Evolutionary conservation across 305 asterid species (phyloP), one percentile per base, ranked within the genome.

Genomic region (Fraxinus ornus): DNA sequence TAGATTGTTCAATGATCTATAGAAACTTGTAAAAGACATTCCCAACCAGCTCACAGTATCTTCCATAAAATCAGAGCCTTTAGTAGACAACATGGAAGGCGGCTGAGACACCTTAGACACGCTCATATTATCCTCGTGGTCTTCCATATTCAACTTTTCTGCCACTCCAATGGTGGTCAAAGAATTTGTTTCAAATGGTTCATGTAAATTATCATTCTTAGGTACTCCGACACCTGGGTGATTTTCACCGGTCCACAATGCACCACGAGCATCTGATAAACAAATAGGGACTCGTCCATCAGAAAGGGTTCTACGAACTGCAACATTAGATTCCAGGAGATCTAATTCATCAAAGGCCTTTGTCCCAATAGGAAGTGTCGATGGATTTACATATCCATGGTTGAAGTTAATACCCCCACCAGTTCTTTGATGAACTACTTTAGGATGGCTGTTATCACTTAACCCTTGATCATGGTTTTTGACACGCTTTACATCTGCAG

Each of bases 211-310:
- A 39, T 60, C 83, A 80, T 90, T 91, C 88, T 88, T 77, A 1
- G 87, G 78, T 75, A 85, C 82, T 62, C 86, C 88, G 26, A 35
- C 47, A 82, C 68, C 78, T 19, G 94, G 87, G 44, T 84, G 84
- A 84, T 85, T 91, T 91, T 92, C 92, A 36, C 99, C 97, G 13
- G 93, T 94, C 98, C 98, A 96, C 8, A 94, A 97, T 64, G 98
- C 98, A 89, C 94, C 95, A 75, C 93, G 93, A 70, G 98, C 91
- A 79, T 91, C 93, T 35, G 97, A 91, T 88, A 96, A 86, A 88
- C 92, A 90, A 80, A 85, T 86, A 39, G 98, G 92, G 78, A 89
- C 72, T 87, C 91, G 93, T 17, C 94, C 97, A 55, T 89, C 95
- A 26, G 98, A 90, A 75, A 92, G 91, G 62, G 90, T 91, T 82